Evolutionary conservation across 768 basidiomycete species (phyloP).

Genomic region (Termitomyces sp.): DNA sequence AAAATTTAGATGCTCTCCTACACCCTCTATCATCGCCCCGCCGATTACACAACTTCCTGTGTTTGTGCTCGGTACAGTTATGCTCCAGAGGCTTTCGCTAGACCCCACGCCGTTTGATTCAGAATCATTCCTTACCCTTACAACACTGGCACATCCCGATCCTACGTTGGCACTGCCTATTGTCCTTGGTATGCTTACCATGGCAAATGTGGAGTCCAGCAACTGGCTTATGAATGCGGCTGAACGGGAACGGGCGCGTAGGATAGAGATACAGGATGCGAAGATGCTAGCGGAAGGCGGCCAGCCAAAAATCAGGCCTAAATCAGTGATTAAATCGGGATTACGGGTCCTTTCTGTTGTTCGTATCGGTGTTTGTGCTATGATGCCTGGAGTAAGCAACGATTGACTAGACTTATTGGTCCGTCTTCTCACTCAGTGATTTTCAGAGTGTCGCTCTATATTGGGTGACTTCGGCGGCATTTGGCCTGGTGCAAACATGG

Average conservation of each 20-base stretch:
- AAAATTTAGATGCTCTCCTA: constrained; percentile 53
- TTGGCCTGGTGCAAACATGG: constrained; percentile 76
- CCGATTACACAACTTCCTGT: constrained; percentile 67
- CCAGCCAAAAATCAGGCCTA: constrained; percentile 39
- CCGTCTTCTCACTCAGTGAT: neutral
- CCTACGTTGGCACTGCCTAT: constrained; percentile 69
- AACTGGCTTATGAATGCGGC: constrained; percentile 67
- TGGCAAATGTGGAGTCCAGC: constrained; percentile 78
- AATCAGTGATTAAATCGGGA: constrained; percentile 47
- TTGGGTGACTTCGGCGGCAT: constrained; percentile 75
- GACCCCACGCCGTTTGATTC: constrained; percentile 69
- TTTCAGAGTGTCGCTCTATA: constrained; percentile 67
- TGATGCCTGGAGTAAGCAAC: constrained; percentile 67
- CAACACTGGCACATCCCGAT: constrained; percentile 68
- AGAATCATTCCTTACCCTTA: constrained; percentile 73
- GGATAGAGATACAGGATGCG: constrained; percentile 44
- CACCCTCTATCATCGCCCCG: constrained; percentile 56
- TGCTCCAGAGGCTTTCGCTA: constrained; percentile 51
- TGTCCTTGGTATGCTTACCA: constrained; percentile 64
- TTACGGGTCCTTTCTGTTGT: constrained; percentile 58
- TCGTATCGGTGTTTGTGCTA: constrained; percentile 62
- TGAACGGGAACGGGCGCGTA: constrained; percentile 47
- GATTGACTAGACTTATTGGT: neutral
- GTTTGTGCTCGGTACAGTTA: constrained; percentile 62
- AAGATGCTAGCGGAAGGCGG: constrained; percentile 42